Conservation (phyloP, 176 grass and related monocot genomes). For the Cenchrus americanus region DNA sequence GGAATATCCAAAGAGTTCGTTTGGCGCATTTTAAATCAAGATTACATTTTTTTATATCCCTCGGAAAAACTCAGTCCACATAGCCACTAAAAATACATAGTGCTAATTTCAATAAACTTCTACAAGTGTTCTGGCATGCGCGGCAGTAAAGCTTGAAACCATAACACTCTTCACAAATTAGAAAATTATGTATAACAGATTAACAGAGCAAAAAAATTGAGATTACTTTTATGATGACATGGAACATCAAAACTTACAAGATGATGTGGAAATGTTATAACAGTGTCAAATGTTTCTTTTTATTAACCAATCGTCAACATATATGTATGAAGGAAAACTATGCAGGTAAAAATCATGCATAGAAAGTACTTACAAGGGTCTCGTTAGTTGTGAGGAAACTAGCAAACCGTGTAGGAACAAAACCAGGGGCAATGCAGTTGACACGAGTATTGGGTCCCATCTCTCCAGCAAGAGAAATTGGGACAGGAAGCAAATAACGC, state of each 20-base stretch:
- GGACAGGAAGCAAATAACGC: background rate
- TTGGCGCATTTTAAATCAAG: background rate
- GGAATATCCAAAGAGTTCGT: background rate
- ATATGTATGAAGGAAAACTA: slow-evolving; percentile 2
- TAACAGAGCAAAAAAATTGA: no score
- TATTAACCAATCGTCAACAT: background rate
- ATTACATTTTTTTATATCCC: background rate
- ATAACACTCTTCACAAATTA: no score
- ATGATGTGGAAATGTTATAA: background rate
- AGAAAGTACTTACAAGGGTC: slow-evolving; percentile 64
- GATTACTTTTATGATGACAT: background rate
- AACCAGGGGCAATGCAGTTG: slow-evolving; percentile 98
- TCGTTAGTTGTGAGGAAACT: slow-evolving; percentile 76
- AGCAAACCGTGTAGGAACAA: slow-evolving; percentile 94
- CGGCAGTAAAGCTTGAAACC: no score
- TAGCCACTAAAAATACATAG: background rate
- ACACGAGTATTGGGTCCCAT: slow-evolving; percentile 90
- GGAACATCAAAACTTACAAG: background rate
- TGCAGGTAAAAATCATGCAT: background rate
- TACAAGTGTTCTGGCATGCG: no score
- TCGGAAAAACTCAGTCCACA: background rate
- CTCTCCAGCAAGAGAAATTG: slow-evolving; percentile 57
- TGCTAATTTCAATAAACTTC: no score
- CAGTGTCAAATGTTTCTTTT: background rate
- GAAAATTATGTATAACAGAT: no score